A percentile compares a stretch with the other conserved stretches of the same genome.
Conservation (phyloP, 495 filamentous ascomycete species). For the Podospora comata region DNA sequence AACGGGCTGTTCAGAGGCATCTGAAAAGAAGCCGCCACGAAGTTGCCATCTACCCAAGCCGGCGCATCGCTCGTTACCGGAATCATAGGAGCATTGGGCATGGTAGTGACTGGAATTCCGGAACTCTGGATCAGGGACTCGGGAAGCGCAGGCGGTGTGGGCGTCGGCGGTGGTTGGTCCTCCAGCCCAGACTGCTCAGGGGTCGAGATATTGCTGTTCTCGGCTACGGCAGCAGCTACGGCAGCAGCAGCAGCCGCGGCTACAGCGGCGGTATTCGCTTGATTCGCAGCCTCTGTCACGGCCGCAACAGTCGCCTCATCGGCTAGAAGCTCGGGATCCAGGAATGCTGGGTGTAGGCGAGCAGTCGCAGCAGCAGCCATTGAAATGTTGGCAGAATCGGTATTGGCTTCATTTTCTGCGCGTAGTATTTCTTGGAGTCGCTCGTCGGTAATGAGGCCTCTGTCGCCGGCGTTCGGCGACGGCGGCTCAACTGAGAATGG, state of each 20-base stretch:
- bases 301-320: conserved; percentile 36
- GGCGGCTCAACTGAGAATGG: conserved; percentile 12
- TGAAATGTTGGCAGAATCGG: conserved; percentile 38
- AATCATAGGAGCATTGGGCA: not conserved
- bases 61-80: conserved; percentile 20
- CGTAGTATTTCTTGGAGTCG: conserved; percentile 36
- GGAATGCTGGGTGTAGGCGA: conserved; percentile 43
- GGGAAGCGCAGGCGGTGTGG: conserved; percentile 4
- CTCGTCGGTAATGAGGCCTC: conserved; percentile 36
- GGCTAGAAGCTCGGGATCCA: conserved; percentile 48
- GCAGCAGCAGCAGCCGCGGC: conserved; percentile 17
- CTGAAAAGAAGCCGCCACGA: conserved; percentile 36
- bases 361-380: conserved; percentile 50
- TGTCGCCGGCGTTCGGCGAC: conserved; percentile 17
- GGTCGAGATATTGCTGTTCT: conserved; percentile 16
- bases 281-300: conserved; percentile 5
- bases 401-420: conserved; percentile 21
- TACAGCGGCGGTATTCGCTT: conserved; percentile 20
- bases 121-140: conserved; percentile 7
- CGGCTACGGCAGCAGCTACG: conserved; percentile 16
- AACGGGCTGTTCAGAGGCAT: conserved; percentile 17
- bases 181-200: conserved; percentile 18
- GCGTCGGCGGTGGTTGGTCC: conserved; percentile 7
- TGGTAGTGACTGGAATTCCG: not conserved
- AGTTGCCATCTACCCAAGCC: conserved; percentile 48